A percentile compares a stretch with the other conserved stretches of the same genome.
Conservation (phyloP, 1,139 yeast genomes). For the Suhomyces ambrosiae region DNA sequence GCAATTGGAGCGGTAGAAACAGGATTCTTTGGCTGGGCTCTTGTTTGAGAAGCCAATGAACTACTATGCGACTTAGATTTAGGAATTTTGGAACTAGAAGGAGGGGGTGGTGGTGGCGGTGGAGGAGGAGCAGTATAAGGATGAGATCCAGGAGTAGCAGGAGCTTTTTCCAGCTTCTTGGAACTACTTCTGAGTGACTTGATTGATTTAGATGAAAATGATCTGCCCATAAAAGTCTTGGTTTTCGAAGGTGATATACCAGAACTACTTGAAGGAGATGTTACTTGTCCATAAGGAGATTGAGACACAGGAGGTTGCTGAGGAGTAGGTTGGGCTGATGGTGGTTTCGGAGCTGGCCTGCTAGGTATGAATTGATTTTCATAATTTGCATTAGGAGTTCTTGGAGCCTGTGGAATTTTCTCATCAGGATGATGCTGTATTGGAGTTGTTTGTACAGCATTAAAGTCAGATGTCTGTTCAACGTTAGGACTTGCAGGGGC, state of each 20-base stretch:
- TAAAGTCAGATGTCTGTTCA: conserved; percentile 3
- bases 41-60: conserved; percentile 35
- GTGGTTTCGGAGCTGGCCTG: conserved; percentile 69
- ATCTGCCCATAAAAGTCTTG: conserved; percentile 33
- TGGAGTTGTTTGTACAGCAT: conserved; percentile 9
- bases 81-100: conserved; percentile 31
- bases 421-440: conserved; percentile 14
- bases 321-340: conserved; percentile 23
- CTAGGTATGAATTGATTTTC: conserved; percentile 61
- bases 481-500: conserved; percentile 11
- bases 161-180: conserved; percentile 23
- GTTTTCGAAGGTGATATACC: conserved; percentile 18
- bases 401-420: conserved; percentile 16
- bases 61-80: conserved; percentile 48
- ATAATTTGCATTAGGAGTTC: conserved; percentile 25
- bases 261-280: conserved; percentile 12
- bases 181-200: conserved; percentile 34
- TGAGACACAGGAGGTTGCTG: conserved; percentile 7
- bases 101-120: conserved; percentile 20
- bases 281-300: conserved; percentile 10
- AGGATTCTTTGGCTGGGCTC: conserved; percentile 25
- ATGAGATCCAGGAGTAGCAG: conserved; percentile 20
- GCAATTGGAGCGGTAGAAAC: conserved; percentile 46
- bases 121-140: conserved; percentile 17
- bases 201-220: conserved; percentile 44